These are phyloP conservation scores for Rhizopogon vinicolor DNA, from an alignment of 768 basidiomycete genomes.

Conservation along the genomic window DNA sequence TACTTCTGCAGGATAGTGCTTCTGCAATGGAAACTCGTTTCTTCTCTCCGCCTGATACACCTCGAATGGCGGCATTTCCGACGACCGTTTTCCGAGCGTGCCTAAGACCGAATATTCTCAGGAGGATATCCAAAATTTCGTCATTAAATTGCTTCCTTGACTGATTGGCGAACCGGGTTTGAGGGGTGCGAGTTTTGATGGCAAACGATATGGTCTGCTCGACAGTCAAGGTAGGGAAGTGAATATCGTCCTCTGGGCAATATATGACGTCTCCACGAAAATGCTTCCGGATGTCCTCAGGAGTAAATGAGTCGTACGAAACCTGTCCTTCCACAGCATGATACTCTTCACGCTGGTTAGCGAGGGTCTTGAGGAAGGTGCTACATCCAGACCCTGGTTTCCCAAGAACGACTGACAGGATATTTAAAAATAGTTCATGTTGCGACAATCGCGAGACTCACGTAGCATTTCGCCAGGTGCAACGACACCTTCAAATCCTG, in stretches of 20 bases:
- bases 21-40: conserved; percentile 84
- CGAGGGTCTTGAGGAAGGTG: conserved; percentile 47
- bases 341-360: conserved; percentile 40
- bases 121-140: conserved; percentile 40
- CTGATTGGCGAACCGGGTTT: conserved; percentile 14
- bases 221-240: conserved; percentile 48
- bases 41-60: conserved; percentile 74
- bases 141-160: conserved; percentile 26
- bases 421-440: neutral
- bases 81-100: conserved; percentile 71
- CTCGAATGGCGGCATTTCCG: conserved; percentile 71
- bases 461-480: conserved; percentile 75
- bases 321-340: conserved; percentile 37
- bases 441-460: conserved; percentile 32
- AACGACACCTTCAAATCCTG: conserved; percentile 59
- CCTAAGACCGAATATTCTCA: conserved; percentile 70
- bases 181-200: conserved; percentile 42
- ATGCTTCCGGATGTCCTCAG: conserved; percentile 37
- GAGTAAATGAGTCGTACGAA: conserved; percentile 41
- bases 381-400: conserved; percentile 65
- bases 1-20: conserved; percentile 54
- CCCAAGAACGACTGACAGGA: conserved; percentile 66
- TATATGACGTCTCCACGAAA: conserved; percentile 46
- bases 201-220: conserved; percentile 48
- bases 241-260: conserved; percentile 40